Base-by-base conservation (phyloP, 2,329 filamentous ascomycete species). In the Purpureocillium lavendulum region DNA sequence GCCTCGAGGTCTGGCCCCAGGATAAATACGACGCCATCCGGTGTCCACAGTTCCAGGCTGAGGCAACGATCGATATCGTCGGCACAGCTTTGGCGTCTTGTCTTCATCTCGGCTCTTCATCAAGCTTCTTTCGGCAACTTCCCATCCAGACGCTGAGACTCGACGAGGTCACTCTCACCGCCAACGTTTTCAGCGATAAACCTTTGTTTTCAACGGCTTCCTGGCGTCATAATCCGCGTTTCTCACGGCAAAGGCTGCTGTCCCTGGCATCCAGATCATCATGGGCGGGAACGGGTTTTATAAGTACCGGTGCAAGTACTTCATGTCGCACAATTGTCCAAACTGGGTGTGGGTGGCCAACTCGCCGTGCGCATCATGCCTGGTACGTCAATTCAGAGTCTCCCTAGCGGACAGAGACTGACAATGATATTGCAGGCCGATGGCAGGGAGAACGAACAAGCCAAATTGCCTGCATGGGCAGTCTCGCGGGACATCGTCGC, bases 231-330 rank as follows among this genome's bases (percentile, higher is more conserved):
- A n/a, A n/a, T n/a, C n/a, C n/a, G n/a, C n/a, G n/a, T n/a, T n/a
- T n/a, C n/a, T n/a, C n/a, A 26, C 21, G 5, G 21, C 21, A 26
- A 26, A 26, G 21, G 10, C 21, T 6, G 11, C 29, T 13, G 11
- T 12, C 7, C 5, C 11, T 30, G 11, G n/a, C 11, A 7, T 17
- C 13, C 32, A 14, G 13, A 35, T 14, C 24, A 18, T 41, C 47
- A 59, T 59, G 56, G 57, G 54, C 35, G 53, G 56, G 40, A 51
- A 60, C 46, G 66, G 67, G 30, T 71, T 65, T 44, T 73, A 72
- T 52, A 73, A 68, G 58, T 75, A 71, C 54, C 64, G 67, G 32
- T 75, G 71, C 65, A 75, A 72, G 56, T 70, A 73, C 59, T 73
- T 70, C 48, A 65, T 65, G 41, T 64, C 67, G 24, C 61, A 71